These are phyloP conservation scores for Cystofilobasidium macerans DNA, from an alignment of 768 basidiomycete genomes.

Conservation along the genomic window DNA sequence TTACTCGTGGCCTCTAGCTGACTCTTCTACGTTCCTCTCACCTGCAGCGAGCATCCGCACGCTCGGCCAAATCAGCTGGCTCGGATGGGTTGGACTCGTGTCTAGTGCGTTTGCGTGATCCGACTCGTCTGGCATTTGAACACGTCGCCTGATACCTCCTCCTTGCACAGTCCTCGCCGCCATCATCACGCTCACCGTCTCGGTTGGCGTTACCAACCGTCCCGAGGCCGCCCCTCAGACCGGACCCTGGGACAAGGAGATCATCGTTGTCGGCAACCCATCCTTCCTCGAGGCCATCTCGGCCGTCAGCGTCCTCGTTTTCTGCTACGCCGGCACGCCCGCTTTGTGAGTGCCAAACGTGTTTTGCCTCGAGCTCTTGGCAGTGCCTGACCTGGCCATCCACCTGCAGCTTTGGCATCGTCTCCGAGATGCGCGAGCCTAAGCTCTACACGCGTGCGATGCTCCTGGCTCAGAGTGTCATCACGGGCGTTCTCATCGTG, in stretches of 20 bases:
- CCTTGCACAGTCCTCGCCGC: neutral
- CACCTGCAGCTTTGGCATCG: constrained; percentile 26
- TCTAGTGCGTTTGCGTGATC: constrained; percentile 16
- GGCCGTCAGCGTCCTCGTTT: constrained; percentile 34
- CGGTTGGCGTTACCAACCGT: constrained; percentile 30
- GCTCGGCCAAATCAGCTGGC: constrained; percentile 33
- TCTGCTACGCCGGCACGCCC: constrained; percentile 22
- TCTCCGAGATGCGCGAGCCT: constrained; percentile 28
- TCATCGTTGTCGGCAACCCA: constrained; percentile 24
- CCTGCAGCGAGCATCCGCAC: constrained; percentile 32
- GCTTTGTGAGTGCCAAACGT: neutral
- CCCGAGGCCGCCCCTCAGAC: constrained; percentile 32
- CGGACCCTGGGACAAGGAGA: constrained; percentile 28
- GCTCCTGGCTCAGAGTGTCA: constrained; percentile 11
- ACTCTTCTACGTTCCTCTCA: neutral
- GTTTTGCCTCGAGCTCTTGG: neutral
- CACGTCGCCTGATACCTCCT: neutral
- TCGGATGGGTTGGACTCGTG: constrained; percentile 31
- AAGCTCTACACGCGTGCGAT: constrained; percentile 21
- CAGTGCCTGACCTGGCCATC: too few species aligned
- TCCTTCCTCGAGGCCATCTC: constrained; percentile 34
- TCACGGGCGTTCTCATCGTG: constrained; percentile 28
- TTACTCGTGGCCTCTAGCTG: too few species aligned
- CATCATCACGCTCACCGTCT: constrained; percentile 31
- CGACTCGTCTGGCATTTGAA: neutral